These are phyloP conservation scores for Mycena maculata DNA, from an alignment of 768 basidiomycete species.

Conservation along the genomic window DNA sequence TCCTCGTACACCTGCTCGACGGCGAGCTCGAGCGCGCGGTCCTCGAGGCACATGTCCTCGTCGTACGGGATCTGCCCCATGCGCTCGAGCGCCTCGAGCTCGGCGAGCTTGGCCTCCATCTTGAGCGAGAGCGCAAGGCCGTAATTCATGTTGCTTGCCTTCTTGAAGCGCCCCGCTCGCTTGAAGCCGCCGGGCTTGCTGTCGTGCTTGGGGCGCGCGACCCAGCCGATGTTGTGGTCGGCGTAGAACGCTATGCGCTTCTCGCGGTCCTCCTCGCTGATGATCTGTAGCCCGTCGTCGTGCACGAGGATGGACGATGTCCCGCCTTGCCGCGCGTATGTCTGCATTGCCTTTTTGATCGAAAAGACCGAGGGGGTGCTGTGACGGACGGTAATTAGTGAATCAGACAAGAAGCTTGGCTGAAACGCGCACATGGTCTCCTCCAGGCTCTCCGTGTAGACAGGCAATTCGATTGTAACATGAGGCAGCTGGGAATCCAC, in stretches of 20 bases:
- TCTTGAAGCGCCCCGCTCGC: constrained; percentile 91
- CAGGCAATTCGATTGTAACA: constrained; percentile 85
- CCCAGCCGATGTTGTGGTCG: constrained; percentile 84
- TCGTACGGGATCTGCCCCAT: constrained; percentile 48
- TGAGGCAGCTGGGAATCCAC: constrained; percentile 77
- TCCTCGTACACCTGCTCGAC: constrained; percentile 78
- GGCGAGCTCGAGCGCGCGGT: constrained; percentile 77
- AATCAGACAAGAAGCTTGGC: no score
- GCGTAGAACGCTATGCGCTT: constrained; percentile 80
- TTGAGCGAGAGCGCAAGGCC: constrained; percentile 75
- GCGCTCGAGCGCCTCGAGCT: constrained; percentile 56
- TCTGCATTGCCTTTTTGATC: constrained; percentile 87
- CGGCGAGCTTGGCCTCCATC: constrained; percentile 63
- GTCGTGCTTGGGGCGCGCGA: constrained; percentile 82
- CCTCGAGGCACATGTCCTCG: constrained; percentile 65
- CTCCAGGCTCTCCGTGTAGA: constrained; percentile 88
- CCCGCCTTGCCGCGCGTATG: constrained; percentile 92
- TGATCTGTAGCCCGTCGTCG: constrained; percentile 84
- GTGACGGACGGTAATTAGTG: constrained; percentile 7
- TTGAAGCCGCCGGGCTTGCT: constrained; percentile 72
- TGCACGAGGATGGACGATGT: constrained; percentile 83
- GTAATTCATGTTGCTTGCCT: constrained; percentile 92
- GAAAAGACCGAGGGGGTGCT: constrained; percentile 82
- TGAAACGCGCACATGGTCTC: constrained; percentile 76
- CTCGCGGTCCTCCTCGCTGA: constrained; percentile 70